A percentile compares a stretch with the other conserved stretches of the same genome.
Conservation (phyloP, 2,329 filamentous ascomycete species). For the Trichophyton simii region DNA sequence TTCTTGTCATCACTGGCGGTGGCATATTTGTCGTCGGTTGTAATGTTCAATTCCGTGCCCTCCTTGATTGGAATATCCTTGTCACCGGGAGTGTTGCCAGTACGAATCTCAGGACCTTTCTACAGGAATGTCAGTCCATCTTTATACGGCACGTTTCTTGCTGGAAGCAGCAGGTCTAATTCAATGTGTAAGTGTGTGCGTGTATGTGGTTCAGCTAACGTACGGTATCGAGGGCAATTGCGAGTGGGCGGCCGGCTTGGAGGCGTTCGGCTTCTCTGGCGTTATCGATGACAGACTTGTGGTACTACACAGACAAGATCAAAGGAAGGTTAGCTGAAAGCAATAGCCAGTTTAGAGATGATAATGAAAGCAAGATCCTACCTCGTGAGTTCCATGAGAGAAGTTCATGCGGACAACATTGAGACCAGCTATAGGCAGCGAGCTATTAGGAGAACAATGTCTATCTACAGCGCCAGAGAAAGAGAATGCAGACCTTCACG, state of each 20-base stretch:
- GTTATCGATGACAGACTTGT: constrained; percentile 96
- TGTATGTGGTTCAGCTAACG: constrained; percentile 35
- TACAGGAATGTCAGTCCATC: constrained; percentile 17
- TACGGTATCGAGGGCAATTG: constrained; percentile 81
- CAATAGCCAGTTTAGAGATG: background rate
- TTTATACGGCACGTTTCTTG: background rate
- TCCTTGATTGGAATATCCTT: constrained; percentile 68
- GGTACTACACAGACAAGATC: constrained; percentile 49
- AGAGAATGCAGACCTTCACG: constrained; percentile 44
- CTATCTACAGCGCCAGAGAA: background rate
- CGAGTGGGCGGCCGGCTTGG: constrained; percentile 72
- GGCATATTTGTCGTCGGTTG: constrained; percentile 87
- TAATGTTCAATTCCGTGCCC: constrained; percentile 83
- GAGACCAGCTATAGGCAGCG: constrained; percentile 53
- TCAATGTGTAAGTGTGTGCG: no score
- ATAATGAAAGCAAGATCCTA: constrained; percentile 19
- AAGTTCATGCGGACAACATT: constrained; percentile 99
- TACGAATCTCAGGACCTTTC: constrained; percentile 80
- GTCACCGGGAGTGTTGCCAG: constrained; percentile 60
- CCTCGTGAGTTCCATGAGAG: constrained; percentile 78
- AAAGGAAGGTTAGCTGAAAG: background rate
- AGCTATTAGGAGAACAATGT: background rate
- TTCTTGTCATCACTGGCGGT: constrained; percentile 75
- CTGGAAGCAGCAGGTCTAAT: no score
- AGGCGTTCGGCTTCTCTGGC: constrained; percentile 70